Conservation (phyloP, 331 rosid genomes). For the Malus hybrid region DNA sequence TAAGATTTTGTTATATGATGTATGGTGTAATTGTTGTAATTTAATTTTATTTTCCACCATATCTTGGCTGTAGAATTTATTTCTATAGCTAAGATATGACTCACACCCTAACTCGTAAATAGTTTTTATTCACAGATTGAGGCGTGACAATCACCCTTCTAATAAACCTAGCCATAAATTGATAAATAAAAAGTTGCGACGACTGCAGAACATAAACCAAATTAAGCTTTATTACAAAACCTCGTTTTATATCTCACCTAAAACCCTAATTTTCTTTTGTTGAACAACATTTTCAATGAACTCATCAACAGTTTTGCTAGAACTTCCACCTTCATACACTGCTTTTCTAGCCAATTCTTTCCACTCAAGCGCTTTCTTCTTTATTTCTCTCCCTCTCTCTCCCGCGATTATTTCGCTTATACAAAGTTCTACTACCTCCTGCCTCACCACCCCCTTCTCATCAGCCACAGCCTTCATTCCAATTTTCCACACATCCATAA, state of each 20-base stretch:
- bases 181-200: no score
- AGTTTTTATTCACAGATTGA: no score
- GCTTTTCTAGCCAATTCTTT: conserved; percentile 17
- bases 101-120: no score
- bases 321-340: conserved; percentile 29
- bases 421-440: conserved; percentile 16
- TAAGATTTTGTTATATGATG: no score
- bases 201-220: no score
- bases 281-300: background rate
- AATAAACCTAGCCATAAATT: no score
- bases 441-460: conserved; percentile 22
- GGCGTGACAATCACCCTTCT: no score
- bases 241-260: background rate
- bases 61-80: no score
- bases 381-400: conserved; percentile 23
- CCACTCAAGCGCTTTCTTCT: conserved; percentile 22
- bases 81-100: no score
- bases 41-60: no score
- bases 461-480: conserved; percentile 23
- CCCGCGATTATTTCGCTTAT: conserved; percentile 23
- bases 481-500: conserved; percentile 40
- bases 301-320: conserved; percentile 9
- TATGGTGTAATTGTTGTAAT: no score
- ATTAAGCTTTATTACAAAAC: background rate
- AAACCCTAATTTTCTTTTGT: background rate